Base-by-base conservation (phyloP, 331 rosid species). In the Phaseolus coccineus region DNA sequence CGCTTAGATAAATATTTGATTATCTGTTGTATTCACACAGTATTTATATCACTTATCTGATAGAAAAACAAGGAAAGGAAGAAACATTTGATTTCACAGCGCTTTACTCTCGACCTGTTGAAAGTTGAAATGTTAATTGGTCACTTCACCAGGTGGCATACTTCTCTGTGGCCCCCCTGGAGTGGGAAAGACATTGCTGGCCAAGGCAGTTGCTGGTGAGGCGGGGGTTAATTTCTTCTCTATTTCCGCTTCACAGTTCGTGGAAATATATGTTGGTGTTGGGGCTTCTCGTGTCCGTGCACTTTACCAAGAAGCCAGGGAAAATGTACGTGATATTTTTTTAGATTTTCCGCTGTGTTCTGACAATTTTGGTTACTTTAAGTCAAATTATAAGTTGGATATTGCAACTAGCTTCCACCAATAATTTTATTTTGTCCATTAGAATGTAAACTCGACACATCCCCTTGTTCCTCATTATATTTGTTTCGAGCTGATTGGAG, bases 141-240 rank as follows among this genome's bases (percentile, higher is more conserved):
- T 82, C 81, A 72, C 85, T 81, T 77, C 37, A 92, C 68, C 88
- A 94, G 98, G 99, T 77, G 99, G 99, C 25, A 95, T 95, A 73
- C 98, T 95, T 80, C 99, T 95, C 59, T 93, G 99, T 85, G 99
- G 99, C 47, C 98, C 98, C 25, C 98, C 99, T 78, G 99, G 99
- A 24, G 99, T 95, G 76, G 99, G 99, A 78, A 95, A 95, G 85
- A 95, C 99, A 59, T 89, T 95, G 87, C 88, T 95, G 59, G 99
- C 99, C 75, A 95, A 95, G 88, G 99, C 99, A 16, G 99, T 95
- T 71, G 99, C 99, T 82, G 99, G 99, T 55, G 99, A 95, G 86
- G 99, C 99, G 22, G 99, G 99, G 31, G 99, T 95, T 69, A 95
- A 95, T 89, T 95, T 95, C 83, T 95, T 95, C 90, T 95, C 99